Evolutionary conservation across 345 rosid species (phyloP).

Genomic region (Hirschfeldia incana): DNA sequence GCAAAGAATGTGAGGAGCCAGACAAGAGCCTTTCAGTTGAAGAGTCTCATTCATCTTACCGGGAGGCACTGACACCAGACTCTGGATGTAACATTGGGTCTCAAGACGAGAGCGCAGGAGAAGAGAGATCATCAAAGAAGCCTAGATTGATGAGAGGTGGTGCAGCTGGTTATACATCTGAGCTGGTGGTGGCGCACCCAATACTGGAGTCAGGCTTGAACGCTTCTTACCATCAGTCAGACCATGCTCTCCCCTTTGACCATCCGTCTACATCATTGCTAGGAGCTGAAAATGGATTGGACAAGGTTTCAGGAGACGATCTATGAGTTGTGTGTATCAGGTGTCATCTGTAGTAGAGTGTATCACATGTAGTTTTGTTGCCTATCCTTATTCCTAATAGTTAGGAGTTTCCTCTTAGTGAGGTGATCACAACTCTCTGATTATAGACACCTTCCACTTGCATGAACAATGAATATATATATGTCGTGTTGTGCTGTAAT

Average conservation of each 20-base stretch:
- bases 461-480: slow-evolving; percentile 34
- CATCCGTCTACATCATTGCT: slow-evolving; percentile 50
- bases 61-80: slow-evolving; percentile 87
- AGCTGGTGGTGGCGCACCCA: slow-evolving; percentile 56
- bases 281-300: slow-evolving; percentile 48
- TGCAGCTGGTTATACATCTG: slow-evolving; percentile 48
- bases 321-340: slow-evolving; percentile 34
- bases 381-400: slow-evolving; percentile 25
- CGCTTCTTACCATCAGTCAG: slow-evolving; percentile 55
- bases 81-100: slow-evolving; percentile 66
- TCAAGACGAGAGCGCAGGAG: slow-evolving; percentile 58
- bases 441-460: slow-evolving; percentile 23
- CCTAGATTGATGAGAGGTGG: slow-evolving; percentile 52
- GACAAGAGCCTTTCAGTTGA: slow-evolving; percentile 81
- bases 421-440: slow-evolving; percentile 27
- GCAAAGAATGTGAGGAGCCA: slow-evolving; percentile 56
- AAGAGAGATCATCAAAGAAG: slow-evolving; percentile 70
- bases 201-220: slow-evolving; percentile 83
- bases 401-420: slow-evolving; percentile 31
- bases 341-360: slow-evolving; percentile 33
- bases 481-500: slow-evolving; percentile 29
- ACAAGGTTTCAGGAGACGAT: slow-evolving; percentile 54
- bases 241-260: slow-evolving; percentile 53
- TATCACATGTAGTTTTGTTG: slow-evolving; percentile 31
- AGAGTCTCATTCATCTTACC: slow-evolving; percentile 80